phyloP scores from a whole-genome alignment of 2,329 filamentous ascomycete species.

The Onygenales sp. region DNA sequence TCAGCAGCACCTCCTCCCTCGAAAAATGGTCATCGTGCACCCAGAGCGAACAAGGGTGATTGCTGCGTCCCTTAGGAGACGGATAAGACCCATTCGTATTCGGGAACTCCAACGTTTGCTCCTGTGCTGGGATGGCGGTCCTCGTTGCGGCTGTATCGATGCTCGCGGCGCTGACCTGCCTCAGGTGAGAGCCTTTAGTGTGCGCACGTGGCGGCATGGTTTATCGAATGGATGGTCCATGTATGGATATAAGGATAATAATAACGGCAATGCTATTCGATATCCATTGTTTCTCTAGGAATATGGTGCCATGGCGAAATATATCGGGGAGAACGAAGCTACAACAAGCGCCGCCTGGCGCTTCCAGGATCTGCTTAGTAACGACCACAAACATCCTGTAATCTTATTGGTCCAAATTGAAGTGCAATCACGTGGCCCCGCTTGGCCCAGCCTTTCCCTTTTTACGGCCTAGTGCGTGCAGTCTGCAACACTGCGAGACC shows the following conservation, averaged over 20 bases:
- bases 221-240: not conserved
- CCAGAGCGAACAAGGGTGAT: slow-evolving; percentile 41
- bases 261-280: not conserved
- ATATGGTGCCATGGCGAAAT: not conserved
- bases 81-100: slow-evolving; percentile 18
- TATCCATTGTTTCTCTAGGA: not conserved
- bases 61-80: slow-evolving; percentile 19
- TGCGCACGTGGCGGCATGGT: slow-evolving; percentile 31
- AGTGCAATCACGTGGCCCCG: too few relatives aligned
- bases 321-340: not conserved
- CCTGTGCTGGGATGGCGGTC: slow-evolving; percentile 20
- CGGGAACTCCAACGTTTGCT: slow-evolving; percentile 13
- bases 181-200: slow-evolving; percentile 30
- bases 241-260: not conserved
- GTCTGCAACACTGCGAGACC: too few relatives aligned
- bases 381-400: too few relatives aligned
- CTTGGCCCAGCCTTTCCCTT: too few relatives aligned
- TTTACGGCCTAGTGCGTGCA: too few relatives aligned
- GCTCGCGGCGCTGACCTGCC: slow-evolving; percentile 32
- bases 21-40: slow-evolving; percentile 65
- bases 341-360: too few relatives aligned
- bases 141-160: slow-evolving; percentile 24
- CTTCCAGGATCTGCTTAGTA: too few relatives aligned
- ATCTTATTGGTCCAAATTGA: too few relatives aligned
- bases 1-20: slow-evolving; percentile 69